Evolutionary conservation across 306 rosid genomes (phyloP).

Genomic region (Fragaria ananassa): DNA sequence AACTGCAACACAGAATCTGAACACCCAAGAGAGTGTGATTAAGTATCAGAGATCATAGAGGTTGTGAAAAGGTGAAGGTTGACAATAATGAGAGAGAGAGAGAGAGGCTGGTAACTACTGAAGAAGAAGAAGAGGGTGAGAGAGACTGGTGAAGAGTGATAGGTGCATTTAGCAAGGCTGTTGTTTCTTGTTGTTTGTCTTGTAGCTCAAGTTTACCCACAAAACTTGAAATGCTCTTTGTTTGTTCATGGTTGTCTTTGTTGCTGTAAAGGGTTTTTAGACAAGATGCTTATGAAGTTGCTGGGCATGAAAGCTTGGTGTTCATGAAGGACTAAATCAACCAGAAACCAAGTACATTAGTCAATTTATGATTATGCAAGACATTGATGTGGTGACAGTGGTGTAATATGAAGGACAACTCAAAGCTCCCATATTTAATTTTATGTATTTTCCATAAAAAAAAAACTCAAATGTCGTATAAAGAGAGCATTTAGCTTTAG

Average conservation of each 20-base stretch:
- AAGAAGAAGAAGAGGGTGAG: background rate
- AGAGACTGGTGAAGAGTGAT: background rate
- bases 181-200: background rate
- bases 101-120: background rate
- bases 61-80: background rate
- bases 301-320: background rate
- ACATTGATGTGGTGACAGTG: background rate
- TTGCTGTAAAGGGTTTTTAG: background rate
- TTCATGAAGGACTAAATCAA: background rate
- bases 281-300: background rate
- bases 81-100: slow-evolving; percentile 13
- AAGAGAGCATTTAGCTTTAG: background rate
- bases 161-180: background rate
- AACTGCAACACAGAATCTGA: background rate
- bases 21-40: background rate
- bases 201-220: background rate
- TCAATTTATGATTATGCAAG: background rate
- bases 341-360: background rate
- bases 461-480: background rate
- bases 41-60: background rate
- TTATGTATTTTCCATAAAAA: too few species aligned
- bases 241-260: background rate
- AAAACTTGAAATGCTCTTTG: background rate
- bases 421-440: background rate
- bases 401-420: background rate